Percentiles rank a stretch among this genome's conserved stretches.
phyloP scores from a whole-genome alignment of 441 rosid species.

The Populus trichocarpa region DNA sequence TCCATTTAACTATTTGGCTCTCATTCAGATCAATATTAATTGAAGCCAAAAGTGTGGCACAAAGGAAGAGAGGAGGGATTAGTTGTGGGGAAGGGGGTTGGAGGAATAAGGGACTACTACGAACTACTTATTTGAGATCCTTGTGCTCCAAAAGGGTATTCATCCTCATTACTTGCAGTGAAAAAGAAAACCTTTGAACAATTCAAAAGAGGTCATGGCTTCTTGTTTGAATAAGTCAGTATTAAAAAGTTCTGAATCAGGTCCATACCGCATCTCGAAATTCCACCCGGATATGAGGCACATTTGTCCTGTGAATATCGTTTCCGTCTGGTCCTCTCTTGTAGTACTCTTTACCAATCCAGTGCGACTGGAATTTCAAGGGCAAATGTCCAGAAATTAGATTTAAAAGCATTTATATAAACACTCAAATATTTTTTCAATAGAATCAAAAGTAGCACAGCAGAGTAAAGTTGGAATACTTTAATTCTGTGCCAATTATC shows the following conservation, averaged over 20 bases:
- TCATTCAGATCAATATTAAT: not conserved
- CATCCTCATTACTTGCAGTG: not conserved
- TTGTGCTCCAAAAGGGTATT: not conserved
- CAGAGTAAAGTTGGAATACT: too few species aligned
- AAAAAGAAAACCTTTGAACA: not conserved
- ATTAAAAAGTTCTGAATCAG: not conserved
- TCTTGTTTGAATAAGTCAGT: not conserved
- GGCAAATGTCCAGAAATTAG: not conserved
- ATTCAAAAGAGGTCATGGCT: not conserved
- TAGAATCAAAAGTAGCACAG: too few species aligned
- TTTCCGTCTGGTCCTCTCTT: conserved; percentile 96
- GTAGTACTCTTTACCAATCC: conserved; percentile 92
- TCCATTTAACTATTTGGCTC: not conserved
- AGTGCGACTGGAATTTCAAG: conserved; percentile 63
- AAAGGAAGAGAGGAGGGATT: not conserved
- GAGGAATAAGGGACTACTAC: not conserved
- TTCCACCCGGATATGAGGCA: conserved; percentile 95
- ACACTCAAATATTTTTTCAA: not conserved
- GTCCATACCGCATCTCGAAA: conserved; percentile 77
- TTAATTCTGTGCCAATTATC: too few species aligned
- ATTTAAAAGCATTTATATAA: too few species aligned
- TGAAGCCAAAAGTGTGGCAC: not conserved
- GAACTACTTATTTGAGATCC: not conserved
- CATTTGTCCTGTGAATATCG: conserved; percentile 88
- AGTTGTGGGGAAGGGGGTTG: not conserved